phyloP scores from a whole-genome alignment of 768 basidiomycete genomes.

The Brasilioporus rufonigricans region DNA sequence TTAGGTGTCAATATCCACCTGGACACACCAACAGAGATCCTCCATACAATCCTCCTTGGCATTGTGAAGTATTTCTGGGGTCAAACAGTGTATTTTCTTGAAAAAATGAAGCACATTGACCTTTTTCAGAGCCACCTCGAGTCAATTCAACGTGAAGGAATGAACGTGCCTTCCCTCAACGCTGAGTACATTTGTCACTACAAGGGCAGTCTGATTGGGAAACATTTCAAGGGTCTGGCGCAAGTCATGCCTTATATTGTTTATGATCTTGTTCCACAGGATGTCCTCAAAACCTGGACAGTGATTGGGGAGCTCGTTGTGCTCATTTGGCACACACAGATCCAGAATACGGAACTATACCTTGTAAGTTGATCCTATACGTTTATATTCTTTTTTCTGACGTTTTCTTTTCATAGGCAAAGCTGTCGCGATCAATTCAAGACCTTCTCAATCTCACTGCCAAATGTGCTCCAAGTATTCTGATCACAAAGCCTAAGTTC shows the following conservation, averaged over 20 bases:
- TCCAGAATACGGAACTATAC: conserved; percentile 26
- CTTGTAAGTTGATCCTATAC: not conserved
- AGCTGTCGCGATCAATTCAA: not conserved
- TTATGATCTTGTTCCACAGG: conserved; percentile 30
- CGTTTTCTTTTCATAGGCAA: not conserved
- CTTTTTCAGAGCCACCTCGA: conserved; percentile 25
- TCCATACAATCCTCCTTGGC: conserved; percentile 18
- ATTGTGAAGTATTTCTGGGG: conserved; percentile 35
- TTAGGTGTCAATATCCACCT: conserved; percentile 28
- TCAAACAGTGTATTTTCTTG: conserved; percentile 20
- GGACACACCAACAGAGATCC: conserved; percentile 33
- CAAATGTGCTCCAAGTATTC: not conserved
- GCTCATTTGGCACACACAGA: conserved; percentile 42
- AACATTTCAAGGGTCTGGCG: conserved; percentile 13
- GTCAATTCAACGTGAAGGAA: conserved; percentile 23
- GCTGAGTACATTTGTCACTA: conserved; percentile 35
- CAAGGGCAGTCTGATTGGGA: conserved; percentile 30
- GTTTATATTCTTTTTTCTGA: too few species aligned
- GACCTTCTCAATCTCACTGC: not conserved
- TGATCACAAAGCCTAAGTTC: not conserved
- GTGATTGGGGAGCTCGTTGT: conserved; percentile 35
- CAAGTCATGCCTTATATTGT: not conserved
- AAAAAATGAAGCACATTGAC: conserved; percentile 16
- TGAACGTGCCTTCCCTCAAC: conserved; percentile 22
- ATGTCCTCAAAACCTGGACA: conserved; percentile 28